phyloP scores from a whole-genome alignment of 2,329 filamentous ascomycete species.

The Neospermospora avenae region DNA sequence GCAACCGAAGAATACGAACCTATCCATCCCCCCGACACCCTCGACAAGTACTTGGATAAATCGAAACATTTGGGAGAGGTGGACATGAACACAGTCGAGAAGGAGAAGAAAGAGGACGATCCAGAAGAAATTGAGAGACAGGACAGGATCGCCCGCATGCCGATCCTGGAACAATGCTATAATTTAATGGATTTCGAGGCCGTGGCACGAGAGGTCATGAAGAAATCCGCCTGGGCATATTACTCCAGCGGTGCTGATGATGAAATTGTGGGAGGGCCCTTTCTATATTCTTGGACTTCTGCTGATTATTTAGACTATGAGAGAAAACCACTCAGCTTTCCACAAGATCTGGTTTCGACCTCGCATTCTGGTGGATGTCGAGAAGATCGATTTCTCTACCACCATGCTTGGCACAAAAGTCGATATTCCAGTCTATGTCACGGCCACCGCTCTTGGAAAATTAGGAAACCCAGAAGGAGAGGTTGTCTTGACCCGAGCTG shows the following conservation, averaged over 20 bases:
- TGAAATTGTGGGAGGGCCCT: conserved; percentile 74
- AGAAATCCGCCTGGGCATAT: conserved; percentile 95
- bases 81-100: conserved; percentile 76
- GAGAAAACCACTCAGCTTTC: conserved; percentile 93
- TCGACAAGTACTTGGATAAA: conserved; percentile 77
- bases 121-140: conserved; percentile 73
- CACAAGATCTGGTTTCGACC: conserved; percentile 98
- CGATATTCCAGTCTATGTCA: conserved; percentile 91
- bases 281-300: neutral
- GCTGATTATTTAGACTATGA: conserved; percentile 64
- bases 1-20: conserved; percentile 89
- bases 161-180: conserved; percentile 81
- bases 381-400: conserved; percentile 79
- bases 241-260: conserved; percentile 93
- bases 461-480: conserved; percentile 93
- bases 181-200: conserved; percentile 96
- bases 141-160: conserved; percentile 72
- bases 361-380: conserved; percentile 82
- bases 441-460: conserved; percentile 92
- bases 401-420: conserved; percentile 90
- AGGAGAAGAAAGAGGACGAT: conserved; percentile 62
- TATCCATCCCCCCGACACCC: conserved; percentile 83
- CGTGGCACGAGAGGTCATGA: conserved; percentile 87
- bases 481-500: conserved; percentile 81
- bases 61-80: conserved; percentile 88